Conservation (phyloP, 768 basidiomycete genomes). For the Calocybe indica region DNA sequence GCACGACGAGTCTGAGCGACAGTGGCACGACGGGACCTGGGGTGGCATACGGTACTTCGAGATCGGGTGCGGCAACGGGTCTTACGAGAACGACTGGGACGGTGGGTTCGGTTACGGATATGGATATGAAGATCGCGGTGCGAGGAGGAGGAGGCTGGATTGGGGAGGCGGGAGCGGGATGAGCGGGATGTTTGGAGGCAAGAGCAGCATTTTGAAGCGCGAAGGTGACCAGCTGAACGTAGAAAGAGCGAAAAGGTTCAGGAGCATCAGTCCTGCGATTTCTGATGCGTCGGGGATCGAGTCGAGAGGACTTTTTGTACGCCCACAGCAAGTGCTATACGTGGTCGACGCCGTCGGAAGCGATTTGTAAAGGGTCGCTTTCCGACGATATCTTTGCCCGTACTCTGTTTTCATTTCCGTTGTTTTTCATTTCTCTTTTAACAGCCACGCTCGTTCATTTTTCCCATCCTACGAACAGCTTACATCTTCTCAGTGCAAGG, state of each 20-base stretch:
- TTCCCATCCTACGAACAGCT: too few relatives aligned
- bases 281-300: slow-evolving; percentile 48
- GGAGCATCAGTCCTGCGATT: slow-evolving; percentile 64
- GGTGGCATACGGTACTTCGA: slow-evolving; percentile 83
- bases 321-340: slow-evolving; percentile 83
- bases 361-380: slow-evolving; percentile 38
- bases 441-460: too few relatives aligned
- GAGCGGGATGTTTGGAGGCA: slow-evolving; percentile 17
- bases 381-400: neutral
- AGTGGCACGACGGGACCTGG: slow-evolving; percentile 84
- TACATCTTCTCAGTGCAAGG: too few relatives aligned
- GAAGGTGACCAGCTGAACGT: slow-evolving; percentile 40
- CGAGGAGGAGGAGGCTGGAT: slow-evolving; percentile 39
- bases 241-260: slow-evolving; percentile 62
- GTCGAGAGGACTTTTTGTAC: slow-evolving; percentile 73
- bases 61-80: slow-evolving; percentile 35
- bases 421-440: too few relatives aligned
- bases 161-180: slow-evolving; percentile 23
- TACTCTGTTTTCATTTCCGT: neutral
- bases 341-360: slow-evolving; percentile 78
- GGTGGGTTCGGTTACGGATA: slow-evolving; percentile 16
- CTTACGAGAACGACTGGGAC: slow-evolving; percentile 51
- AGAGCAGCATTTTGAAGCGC: slow-evolving; percentile 27
- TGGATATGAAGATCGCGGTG: slow-evolving; percentile 40
- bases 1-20: slow-evolving; percentile 45